Conservation (phyloP, 805 yeast species). For the Tetrapisispora phaffii region DNA sequence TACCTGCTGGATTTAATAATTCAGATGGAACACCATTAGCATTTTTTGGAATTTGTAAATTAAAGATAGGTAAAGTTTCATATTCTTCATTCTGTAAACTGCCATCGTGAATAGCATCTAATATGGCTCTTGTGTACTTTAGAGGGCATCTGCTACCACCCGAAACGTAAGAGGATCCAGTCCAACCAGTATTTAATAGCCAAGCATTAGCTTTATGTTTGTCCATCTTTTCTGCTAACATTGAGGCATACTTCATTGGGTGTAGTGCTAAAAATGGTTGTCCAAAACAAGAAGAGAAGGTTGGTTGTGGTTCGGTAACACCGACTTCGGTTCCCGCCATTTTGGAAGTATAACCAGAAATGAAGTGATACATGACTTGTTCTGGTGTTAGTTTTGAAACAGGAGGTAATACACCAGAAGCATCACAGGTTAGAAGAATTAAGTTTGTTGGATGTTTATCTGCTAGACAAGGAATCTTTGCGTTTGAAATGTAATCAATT, state of each 20-base stretch:
- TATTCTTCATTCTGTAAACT: slow-evolving; percentile 68
- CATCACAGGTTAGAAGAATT: slow-evolving; percentile 89
- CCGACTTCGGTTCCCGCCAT: slow-evolving; percentile 99
- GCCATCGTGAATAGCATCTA: slow-evolving; percentile 91
- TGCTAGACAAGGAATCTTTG: slow-evolving; percentile 89
- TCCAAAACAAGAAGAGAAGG: slow-evolving; percentile 97
- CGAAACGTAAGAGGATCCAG: slow-evolving; percentile 80
- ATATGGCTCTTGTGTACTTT: slow-evolving; percentile 92
- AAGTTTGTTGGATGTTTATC: slow-evolving; percentile 87
- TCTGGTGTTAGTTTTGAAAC: slow-evolving; percentile 87
- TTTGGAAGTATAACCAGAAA: slow-evolving; percentile 96
- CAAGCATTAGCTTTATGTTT: slow-evolving; percentile 87
- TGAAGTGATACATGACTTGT: slow-evolving; percentile 98
- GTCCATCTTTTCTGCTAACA: slow-evolving; percentile 85
- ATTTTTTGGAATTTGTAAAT: slow-evolving; percentile 74
- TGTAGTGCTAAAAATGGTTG: slow-evolving; percentile 97
- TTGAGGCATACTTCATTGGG: slow-evolving; percentile 96
- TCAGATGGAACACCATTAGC: slow-evolving; percentile 71
- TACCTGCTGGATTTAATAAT: slow-evolving; percentile 74
- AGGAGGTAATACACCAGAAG: slow-evolving; percentile 96
- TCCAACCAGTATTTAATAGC: slow-evolving; percentile 98
- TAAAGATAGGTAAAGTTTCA: slow-evolving; percentile 80
- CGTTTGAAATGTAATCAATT: slow-evolving; percentile 91
- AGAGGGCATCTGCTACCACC: slow-evolving; percentile 98
- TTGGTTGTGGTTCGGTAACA: slow-evolving; percentile 95